Conservation (phyloP, 768 basidiomycete genomes). For the Naematelia aurantialba region DNA sequence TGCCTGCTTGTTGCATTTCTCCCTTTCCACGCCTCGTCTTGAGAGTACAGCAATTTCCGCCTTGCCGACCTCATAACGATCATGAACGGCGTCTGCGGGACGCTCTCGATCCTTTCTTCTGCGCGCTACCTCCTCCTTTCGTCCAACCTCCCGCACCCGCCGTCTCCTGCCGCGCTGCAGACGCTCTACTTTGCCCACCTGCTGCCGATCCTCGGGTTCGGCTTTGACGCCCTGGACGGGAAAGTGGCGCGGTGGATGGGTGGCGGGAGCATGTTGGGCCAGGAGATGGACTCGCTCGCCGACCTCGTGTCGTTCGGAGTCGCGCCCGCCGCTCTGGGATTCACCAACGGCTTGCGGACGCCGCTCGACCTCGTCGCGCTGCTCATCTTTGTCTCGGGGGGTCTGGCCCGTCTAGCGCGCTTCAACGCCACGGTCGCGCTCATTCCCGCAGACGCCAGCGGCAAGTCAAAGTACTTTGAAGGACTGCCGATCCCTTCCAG, state of each 20-base stretch:
- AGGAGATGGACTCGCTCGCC: slow-evolving; percentile 94
- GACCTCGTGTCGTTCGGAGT: slow-evolving; percentile 98
- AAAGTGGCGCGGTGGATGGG: slow-evolving; percentile 98
- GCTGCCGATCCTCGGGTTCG: slow-evolving; percentile 85
- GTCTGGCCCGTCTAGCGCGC: slow-evolving; percentile 90
- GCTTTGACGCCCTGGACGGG: slow-evolving; percentile 97
- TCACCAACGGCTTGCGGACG: slow-evolving; percentile 83
- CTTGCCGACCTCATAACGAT: slow-evolving; percentile 97
- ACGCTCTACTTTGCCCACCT: slow-evolving; percentile 72
- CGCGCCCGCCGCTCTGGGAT: slow-evolving; percentile 88
- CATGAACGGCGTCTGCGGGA: slow-evolving; percentile 98
- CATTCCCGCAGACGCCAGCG: slow-evolving; percentile 76
- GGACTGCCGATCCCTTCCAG: slow-evolving; percentile 94
- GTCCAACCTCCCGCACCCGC: slow-evolving; percentile 84
- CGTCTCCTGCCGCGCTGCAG: slow-evolving; percentile 77
- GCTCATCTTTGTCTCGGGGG: slow-evolving; percentile 89
- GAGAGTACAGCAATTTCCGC: slow-evolving; percentile 85
- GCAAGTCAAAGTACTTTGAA: slow-evolving; percentile 93
- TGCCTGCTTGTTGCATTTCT: too few species aligned
- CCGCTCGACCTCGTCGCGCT: slow-evolving; percentile 83
- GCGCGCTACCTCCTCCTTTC: slow-evolving; percentile 79
- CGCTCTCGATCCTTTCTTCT: slow-evolving; percentile 88
- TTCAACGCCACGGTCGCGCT: slow-evolving; percentile 98
- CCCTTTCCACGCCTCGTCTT: too few species aligned
- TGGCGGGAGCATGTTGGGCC: slow-evolving; percentile 89